A percentile compares a stretch with the other conserved stretches of the same genome.
phyloP scores from a whole-genome alignment of 2,329 filamentous ascomycete species.

The Phialophora macrospora region DNA sequence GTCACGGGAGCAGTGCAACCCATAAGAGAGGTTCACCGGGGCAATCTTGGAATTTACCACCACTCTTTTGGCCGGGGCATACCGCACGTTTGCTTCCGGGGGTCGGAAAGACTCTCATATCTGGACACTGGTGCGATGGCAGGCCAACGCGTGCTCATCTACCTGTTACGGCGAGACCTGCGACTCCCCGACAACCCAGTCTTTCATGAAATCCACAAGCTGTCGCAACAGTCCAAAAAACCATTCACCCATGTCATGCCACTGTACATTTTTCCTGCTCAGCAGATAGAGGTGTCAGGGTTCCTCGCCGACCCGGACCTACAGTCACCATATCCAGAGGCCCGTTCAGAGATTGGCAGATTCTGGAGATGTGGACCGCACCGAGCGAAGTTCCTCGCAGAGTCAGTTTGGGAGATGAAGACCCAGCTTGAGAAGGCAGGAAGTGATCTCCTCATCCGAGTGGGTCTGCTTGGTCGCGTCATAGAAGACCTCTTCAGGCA shows the following conservation, averaged over 20 bases:
- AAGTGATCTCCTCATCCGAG: constrained; percentile 67
- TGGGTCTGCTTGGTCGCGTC: constrained; percentile 66
- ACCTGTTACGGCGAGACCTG: constrained; percentile 73
- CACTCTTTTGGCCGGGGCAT: not conserved
- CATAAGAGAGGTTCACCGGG: not conserved
- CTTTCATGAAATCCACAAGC: constrained; percentile 61
- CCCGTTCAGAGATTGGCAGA: constrained; percentile 65
- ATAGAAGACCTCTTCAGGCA: constrained; percentile 62
- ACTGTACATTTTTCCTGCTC: constrained; percentile 69
- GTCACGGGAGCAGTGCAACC: not conserved
- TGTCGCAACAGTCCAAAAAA: constrained; percentile 54
- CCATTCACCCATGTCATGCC: constrained; percentile 70
- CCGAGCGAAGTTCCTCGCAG: constrained; percentile 71
- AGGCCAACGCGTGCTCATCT: constrained; percentile 63
- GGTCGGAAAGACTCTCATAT: not conserved
- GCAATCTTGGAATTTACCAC: not conserved
- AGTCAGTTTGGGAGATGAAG: constrained; percentile 76
- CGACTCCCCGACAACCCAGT: constrained; percentile 76
- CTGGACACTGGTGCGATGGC: constrained; percentile 32
- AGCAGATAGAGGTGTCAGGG: constrained; percentile 76
- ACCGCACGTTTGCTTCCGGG: not conserved
- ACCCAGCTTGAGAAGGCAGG: constrained; percentile 61
- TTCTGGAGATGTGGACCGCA: constrained; percentile 78
- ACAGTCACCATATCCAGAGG: constrained; percentile 69
- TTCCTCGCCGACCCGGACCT: constrained; percentile 61